A percentile compares a stretch with the other conserved stretches of the same genome.
Evolutionary conservation across 2,329 filamentous ascomycete genomes (phyloP).

Genomic region (Neopestalotiopsis clavispora): DNA sequence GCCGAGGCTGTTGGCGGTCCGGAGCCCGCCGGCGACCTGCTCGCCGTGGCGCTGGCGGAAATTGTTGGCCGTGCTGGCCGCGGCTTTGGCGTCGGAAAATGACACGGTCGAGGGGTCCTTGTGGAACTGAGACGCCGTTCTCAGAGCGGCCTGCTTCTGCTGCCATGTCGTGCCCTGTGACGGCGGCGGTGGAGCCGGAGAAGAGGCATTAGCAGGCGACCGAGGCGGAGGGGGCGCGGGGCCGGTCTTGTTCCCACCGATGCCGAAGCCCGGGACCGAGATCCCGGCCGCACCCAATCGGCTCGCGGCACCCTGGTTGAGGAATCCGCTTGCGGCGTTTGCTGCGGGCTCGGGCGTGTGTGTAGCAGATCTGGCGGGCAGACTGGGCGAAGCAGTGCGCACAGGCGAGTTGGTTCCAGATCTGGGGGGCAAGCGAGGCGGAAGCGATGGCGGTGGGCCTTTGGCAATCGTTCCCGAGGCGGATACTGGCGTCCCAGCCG

Average conservation of each 20-base stretch:
- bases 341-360: constrained; percentile 11
- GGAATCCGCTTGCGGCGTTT: constrained; percentile 28
- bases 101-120: constrained; percentile 67
- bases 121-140: constrained; percentile 63
- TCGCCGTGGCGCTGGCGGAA: constrained; percentile 74
- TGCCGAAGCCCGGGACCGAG: constrained; percentile 78
- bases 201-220: constrained; percentile 22
- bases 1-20: constrained; percentile 60
- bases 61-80: constrained; percentile 67
- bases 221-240: constrained; percentile 33
- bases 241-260: constrained; percentile 45
- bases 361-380: constrained; percentile 27
- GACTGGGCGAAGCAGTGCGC: constrained; percentile 33
- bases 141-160: constrained; percentile 67
- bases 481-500: constrained; percentile 29
- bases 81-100: constrained; percentile 59
- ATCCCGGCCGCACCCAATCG: constrained; percentile 77
- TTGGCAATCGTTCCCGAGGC: constrained; percentile 32
- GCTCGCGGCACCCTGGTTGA: constrained; percentile 63
- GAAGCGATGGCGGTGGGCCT: constrained; percentile 54
- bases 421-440: constrained; percentile 75
- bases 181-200: constrained; percentile 36
- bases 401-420: constrained; percentile 50
- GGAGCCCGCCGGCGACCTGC: constrained; percentile 65
- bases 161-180: constrained; percentile 64